Evolutionary conservation across 2,329 filamentous ascomycete species (phyloP), one percentile per base, ranked within the genome.

Genomic region (Colletotrichum australisinense): DNA sequence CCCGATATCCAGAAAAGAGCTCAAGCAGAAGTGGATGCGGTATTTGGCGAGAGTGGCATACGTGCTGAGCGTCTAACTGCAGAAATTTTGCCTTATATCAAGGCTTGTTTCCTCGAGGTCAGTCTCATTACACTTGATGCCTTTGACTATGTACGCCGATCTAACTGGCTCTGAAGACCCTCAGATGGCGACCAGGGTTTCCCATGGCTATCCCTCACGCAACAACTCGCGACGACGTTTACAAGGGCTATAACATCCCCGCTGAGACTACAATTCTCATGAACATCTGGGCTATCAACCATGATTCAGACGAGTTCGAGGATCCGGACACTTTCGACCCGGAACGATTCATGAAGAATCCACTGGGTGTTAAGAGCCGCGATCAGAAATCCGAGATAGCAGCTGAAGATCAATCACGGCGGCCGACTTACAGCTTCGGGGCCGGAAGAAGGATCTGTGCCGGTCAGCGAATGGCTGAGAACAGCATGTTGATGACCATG

Each of bases 121-220:
- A 66, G 70, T 49, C 1, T 19, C 26, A 19, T 83, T 79, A 81
- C 1, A n/a, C 12, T 35, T 12, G 0, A 5, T 35, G 12, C 12
- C 4, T 3, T 24, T 6, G 3, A 26, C 5, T 3, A 16, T 19
- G 11, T 24, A 1, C 5, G 8, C 8, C 12, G 19, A n/a, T 5
- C 30, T 56, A 65, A 65, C 62, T 35, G 0, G 11, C 2, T 8
- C 1, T 1, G 6, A 42, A 64, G 83, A 60, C 85, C 83, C 2
- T 81, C 84, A 0, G 83, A 83, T 68, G 66, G 66, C 66, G 66
- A 6, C 66, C 66, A 1, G 58, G 58, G 5, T 63, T 63, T 2
- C 84, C 86, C 1, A 78, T 86, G 1, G 86, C 85, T 0, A 83
- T 85, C 1, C 87, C 86, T 0, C 88, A 89, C 69, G 85, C 86